Evolutionary conservation across 169 alveolate species (phyloP).

Genomic region (Eimeria zaria): DNA sequence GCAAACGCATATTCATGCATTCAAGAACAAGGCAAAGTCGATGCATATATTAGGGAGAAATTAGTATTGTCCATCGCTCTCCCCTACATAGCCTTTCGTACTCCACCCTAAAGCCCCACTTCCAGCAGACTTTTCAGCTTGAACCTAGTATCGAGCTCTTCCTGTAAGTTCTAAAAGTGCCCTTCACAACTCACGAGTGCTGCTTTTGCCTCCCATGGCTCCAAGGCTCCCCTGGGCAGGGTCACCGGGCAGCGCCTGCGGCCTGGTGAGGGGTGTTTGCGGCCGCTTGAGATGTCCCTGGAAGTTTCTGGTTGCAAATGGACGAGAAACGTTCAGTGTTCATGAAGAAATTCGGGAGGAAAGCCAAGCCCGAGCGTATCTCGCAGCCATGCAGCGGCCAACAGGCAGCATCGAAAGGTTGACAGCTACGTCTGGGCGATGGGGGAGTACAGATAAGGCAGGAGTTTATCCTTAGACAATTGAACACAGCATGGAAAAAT

Average conservation of each 20-base stretch:
- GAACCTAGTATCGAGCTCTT: background rate
- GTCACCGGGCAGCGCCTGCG: slow-evolving; percentile 15
- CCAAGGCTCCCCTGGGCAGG: slow-evolving; percentile 16
- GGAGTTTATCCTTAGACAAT: background rate
- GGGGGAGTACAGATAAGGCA: background rate
- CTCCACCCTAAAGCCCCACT: background rate
- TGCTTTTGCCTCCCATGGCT: slow-evolving; percentile 75
- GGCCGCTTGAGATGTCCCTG: background rate
- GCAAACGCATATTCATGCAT: background rate
- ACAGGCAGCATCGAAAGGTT: slow-evolving; percentile 1
- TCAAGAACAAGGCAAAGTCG: background rate
- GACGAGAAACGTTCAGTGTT: background rate
- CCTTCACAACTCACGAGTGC: slow-evolving; percentile 40
- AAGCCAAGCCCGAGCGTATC: background rate
- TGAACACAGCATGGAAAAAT: background rate
- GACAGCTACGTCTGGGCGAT: background rate
- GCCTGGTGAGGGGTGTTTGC: slow-evolving; percentile 4
- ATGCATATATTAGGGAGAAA: background rate
- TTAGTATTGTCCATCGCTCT: background rate
- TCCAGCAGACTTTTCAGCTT: background rate
- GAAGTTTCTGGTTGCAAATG: background rate
- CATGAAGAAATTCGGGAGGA: background rate
- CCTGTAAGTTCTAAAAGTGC: background rate
- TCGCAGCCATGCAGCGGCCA: background rate
- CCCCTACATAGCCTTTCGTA: background rate